Evolutionary conservation across 176 grass and related monocot species (phyloP).

Genomic region (Musa schizocarpa): DNA sequence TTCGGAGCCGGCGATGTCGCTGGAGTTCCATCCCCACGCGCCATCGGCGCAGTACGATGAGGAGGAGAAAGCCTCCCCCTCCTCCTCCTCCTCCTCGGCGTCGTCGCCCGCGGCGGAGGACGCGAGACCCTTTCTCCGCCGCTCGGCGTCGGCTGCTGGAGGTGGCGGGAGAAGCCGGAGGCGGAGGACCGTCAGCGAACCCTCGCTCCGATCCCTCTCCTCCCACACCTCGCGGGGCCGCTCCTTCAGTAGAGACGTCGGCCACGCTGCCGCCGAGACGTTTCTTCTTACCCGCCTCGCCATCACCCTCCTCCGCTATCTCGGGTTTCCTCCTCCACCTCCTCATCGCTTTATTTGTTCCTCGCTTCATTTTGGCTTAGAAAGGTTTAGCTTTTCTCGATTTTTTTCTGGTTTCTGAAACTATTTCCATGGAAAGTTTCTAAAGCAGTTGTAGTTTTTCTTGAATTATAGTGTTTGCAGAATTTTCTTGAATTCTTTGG

Average conservation of each 20-base stretch:
- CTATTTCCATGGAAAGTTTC: too few species aligned
- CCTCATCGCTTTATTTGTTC: neutral
- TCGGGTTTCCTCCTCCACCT: slow-evolving; percentile 45
- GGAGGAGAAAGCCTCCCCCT: neutral
- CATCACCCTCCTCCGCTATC: slow-evolving; percentile 77
- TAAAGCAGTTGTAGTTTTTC: too few species aligned
- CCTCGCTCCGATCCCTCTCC: slow-evolving; percentile 1
- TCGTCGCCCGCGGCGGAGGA: neutral
- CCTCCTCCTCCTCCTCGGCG: neutral
- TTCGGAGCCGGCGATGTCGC: neutral
- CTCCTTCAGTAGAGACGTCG: slow-evolving; percentile 31
- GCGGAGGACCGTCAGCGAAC: slow-evolving; percentile 13
- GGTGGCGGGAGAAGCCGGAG: neutral
- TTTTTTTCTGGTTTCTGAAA: too few species aligned
- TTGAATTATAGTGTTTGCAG: too few species aligned
- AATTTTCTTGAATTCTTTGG: too few species aligned
- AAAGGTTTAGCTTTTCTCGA: too few species aligned
- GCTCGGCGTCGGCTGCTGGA: neutral
- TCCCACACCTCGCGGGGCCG: neutral
- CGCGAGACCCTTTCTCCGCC: neutral
- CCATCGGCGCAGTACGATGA: neutral
- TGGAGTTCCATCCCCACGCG: neutral
- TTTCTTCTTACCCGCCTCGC: slow-evolving; percentile 75
- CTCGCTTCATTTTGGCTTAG: too few species aligned
- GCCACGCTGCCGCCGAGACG: slow-evolving; percentile 43